Percentiles rank a stretch among this genome's conserved stretches.
phyloP scores from a whole-genome alignment of 1,139 yeast species.

The Kazachstania sp. region DNA sequence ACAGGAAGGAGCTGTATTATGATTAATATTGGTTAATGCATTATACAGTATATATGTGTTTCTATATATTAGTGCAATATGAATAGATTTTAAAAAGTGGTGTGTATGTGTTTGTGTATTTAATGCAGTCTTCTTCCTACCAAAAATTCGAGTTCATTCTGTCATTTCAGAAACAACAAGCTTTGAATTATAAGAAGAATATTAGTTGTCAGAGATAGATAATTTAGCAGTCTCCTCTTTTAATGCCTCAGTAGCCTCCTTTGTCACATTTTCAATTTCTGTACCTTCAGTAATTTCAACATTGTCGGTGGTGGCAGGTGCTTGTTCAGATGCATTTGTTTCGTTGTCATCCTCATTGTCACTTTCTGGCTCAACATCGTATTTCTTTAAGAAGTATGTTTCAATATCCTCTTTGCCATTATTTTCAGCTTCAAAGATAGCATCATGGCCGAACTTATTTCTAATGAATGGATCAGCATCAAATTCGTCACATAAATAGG shows the following conservation, averaged over 20 bases:
- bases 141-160: too few species aligned
- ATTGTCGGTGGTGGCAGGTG: slow-evolving; percentile 11
- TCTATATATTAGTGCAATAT: not conserved
- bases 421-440: slow-evolving; percentile 81
- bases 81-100: not conserved
- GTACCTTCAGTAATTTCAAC: slow-evolving; percentile 34
- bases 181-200: not conserved
- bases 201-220: slow-evolving; percentile 7
- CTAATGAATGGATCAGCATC: slow-evolving; percentile 73
- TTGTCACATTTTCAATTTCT: slow-evolving; percentile 36
- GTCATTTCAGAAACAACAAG: too few species aligned
- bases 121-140: not conserved
- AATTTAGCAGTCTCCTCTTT: slow-evolving; percentile 20
- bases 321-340: not conserved
- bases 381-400: slow-evolving; percentile 63
- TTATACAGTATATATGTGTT: not conserved
- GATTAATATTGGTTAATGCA: not conserved
- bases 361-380: slow-evolving; percentile 57
- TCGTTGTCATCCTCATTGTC: slow-evolving; percentile 31
- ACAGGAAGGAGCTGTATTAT: not conserved
- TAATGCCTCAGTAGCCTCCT: slow-evolving; percentile 33
- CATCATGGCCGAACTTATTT: slow-evolving; percentile 71
- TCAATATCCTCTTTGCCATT: slow-evolving; percentile 58
- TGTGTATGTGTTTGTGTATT: not conserved
- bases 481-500: slow-evolving; percentile 61